These are phyloP conservation scores for Elsinoe batatas DNA, from an alignment of 2,329 filamentous ascomycete genomes.

Conservation along the genomic window DNA sequence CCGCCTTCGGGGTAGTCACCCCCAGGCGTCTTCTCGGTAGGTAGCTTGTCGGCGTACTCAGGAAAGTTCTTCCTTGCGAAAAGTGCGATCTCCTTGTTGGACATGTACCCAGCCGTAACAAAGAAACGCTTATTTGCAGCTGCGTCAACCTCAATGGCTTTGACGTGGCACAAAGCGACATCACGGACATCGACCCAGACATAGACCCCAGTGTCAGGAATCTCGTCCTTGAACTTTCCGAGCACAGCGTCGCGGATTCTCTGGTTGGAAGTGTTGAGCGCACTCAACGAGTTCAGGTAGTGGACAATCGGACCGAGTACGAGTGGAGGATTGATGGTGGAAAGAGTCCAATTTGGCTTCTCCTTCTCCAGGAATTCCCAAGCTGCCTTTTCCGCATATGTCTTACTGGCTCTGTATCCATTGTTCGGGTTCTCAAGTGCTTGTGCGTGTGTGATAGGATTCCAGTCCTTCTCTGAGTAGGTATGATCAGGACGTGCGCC, in stretches of 20 bases:
- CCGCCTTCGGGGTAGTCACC: constrained; percentile 40
- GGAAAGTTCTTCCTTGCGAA: constrained; percentile 48
- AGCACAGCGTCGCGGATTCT: constrained; percentile 54
- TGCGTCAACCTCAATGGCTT: constrained; percentile 45
- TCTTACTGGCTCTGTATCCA: constrained; percentile 48
- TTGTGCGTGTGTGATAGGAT: constrained; percentile 44
- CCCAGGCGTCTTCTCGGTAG: constrained; percentile 31
- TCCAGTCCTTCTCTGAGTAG: constrained; percentile 49
- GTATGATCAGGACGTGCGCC: constrained; percentile 39
- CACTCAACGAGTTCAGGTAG: constrained; percentile 52
- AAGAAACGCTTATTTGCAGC: constrained; percentile 56
- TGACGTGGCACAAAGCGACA: constrained; percentile 54
- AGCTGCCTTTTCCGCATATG: constrained; percentile 48
- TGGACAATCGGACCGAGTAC: constrained; percentile 44
- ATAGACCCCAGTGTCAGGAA: constrained; percentile 48
- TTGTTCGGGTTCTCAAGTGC: constrained; percentile 34
- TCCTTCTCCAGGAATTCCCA: constrained; percentile 45
- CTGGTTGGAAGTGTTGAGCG: constrained; percentile 64
- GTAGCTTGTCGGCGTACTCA: constrained; percentile 41
- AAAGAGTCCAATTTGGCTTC: constrained; percentile 41
- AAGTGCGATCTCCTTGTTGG: constrained; percentile 49
- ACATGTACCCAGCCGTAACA: constrained; percentile 50
- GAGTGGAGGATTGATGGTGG: constrained; percentile 42
- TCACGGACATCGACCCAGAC: constrained; percentile 42
- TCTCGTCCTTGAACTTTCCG: constrained; percentile 49